Evolutionary conservation across 169 alveolate genomes (phyloP).

Genomic region (Plasmodium fragile): DNA sequence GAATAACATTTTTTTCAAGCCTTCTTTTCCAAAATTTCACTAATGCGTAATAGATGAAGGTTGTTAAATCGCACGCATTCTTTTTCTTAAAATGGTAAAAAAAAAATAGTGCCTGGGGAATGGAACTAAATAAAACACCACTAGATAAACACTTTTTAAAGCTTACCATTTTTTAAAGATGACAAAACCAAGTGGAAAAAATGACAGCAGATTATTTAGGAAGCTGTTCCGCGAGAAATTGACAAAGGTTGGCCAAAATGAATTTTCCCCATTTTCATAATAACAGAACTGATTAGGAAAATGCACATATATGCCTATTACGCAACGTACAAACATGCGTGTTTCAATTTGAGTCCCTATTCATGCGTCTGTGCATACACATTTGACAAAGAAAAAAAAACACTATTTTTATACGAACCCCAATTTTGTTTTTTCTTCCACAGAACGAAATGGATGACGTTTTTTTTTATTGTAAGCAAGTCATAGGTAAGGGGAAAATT

Average conservation of each 20-base stretch:
- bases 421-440: constrained; percentile 16
- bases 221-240: constrained; percentile 50
- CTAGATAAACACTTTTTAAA: background rate
- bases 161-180: constrained; percentile 30
- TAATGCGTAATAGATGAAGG: background rate
- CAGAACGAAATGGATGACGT: constrained; percentile 75
- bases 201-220: constrained; percentile 43
- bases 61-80: background rate
- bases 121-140: background rate
- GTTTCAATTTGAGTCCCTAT: background rate
- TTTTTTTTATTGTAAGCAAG: constrained; percentile 71
- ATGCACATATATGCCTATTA: background rate
- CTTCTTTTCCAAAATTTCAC: background rate
- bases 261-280: background rate
- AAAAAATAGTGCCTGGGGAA: background rate
- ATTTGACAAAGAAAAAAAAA: background rate
- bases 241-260: constrained; percentile 56
- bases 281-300: background rate
- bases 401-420: background rate
- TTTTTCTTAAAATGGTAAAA: background rate
- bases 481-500: constrained; percentile 24
- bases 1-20: background rate
- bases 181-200: constrained; percentile 28
- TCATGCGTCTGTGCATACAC: constrained; percentile 16
- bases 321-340: background rate